Evolutionary conservation across 257 asterid species (phyloP).

Genomic region (Nyctanthes arbortristis): DNA sequence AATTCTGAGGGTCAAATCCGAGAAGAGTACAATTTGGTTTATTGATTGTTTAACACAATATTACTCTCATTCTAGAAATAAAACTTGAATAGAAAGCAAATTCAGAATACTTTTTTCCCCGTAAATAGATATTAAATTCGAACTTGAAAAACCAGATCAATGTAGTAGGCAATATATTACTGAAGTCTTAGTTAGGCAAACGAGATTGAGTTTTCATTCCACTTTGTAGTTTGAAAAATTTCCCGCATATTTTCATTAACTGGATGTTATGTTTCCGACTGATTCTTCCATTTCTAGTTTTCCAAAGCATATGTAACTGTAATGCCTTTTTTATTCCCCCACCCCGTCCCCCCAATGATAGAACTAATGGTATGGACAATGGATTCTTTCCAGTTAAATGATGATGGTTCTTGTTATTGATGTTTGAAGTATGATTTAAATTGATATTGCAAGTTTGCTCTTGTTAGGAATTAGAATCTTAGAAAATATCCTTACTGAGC

Average conservation of each 20-base stretch:
- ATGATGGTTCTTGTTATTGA: slow-evolving; percentile 5
- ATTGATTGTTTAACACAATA: background rate
- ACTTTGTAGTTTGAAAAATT: no score
- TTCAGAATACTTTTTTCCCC: slow-evolving; percentile 19
- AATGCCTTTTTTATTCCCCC: no score
- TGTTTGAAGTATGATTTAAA: background rate
- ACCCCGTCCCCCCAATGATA: no score
- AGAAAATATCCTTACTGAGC: background rate
- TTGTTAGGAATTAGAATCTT: background rate
- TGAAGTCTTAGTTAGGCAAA: no score
- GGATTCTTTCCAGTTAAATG: background rate
- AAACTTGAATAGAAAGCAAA: slow-evolving; percentile 1
- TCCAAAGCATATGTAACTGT: no score
- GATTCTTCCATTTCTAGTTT: no score
- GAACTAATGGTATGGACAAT: no score
- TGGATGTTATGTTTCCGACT: no score
- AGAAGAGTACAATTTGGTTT: background rate
- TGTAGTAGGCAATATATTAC: no score
- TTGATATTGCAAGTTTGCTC: background rate
- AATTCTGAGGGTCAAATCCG: background rate
- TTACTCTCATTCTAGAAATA: background rate
- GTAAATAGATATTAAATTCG: slow-evolving; percentile 47
- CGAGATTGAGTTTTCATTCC: no score
- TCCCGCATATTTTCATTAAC: no score
- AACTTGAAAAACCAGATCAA: slow-evolving; percentile 68